Percentiles rank a stretch among this genome's conserved stretches.
Conservation (phyloP, 2,329 filamentous ascomycete species). For the Fusarium odoratissimum region DNA sequence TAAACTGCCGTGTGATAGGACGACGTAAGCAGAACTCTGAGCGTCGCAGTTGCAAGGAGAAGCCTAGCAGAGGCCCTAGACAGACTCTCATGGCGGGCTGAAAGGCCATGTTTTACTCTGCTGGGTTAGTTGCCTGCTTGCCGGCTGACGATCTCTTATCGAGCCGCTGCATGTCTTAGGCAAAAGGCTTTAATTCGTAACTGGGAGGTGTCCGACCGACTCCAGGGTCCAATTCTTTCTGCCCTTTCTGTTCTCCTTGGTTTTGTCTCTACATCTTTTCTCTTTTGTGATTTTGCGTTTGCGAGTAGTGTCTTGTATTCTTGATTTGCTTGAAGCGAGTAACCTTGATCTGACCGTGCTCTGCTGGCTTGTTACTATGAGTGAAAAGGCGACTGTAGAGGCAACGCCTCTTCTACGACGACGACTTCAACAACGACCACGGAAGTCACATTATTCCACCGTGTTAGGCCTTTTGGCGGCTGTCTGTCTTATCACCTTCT, state of each 20-base stretch:
- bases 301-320: not conserved
- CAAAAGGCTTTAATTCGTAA: slow-evolving; percentile 24
- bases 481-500: slow-evolving; percentile 36
- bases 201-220: not conserved
- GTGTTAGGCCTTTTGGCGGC: slow-evolving; percentile 36
- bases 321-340: not conserved
- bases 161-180: slow-evolving; percentile 29
- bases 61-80: not conserved
- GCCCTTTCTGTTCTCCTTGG: not conserved
- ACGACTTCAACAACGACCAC: slow-evolving; percentile 8
- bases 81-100: slow-evolving; percentile 1
- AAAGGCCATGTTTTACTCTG: slow-evolving; percentile 4
- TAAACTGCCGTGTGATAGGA: slow-evolving; percentile 29
- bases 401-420: slow-evolving; percentile 26
- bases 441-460: slow-evolving; percentile 6
- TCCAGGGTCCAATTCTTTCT: slow-evolving; percentile 1
- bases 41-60: not conserved
- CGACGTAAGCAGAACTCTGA: slow-evolving; percentile 12
- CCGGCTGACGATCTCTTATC: slow-evolving; percentile 26
- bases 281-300: not conserved
- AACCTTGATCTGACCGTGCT: not conserved
- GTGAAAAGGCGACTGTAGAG: slow-evolving; percentile 28
- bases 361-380: slow-evolving; percentile 19
- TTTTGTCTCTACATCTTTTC: not conserved
- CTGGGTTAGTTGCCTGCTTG: not conserved